These are phyloP conservation scores for Ammopiptanthus mongolicus DNA, from an alignment of 306 rosid species.

Conservation along the genomic window DNA sequence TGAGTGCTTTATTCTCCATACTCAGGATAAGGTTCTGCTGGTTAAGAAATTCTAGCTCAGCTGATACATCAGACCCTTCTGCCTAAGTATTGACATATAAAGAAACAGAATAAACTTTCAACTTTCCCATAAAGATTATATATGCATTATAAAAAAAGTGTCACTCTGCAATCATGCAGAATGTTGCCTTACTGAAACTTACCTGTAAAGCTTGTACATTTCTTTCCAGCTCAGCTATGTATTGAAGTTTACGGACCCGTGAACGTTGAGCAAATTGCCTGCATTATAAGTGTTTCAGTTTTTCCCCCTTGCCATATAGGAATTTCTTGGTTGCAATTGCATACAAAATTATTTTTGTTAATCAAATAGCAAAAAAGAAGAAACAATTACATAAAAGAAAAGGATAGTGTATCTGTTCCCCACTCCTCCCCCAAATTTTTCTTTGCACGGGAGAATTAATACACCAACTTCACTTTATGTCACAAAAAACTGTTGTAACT, in stretches of 20 bases:
- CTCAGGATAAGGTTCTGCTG: slow-evolving; percentile 85
- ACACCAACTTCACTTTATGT: not conserved
- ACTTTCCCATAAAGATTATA: slow-evolving; percentile 1
- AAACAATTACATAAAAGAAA: not conserved
- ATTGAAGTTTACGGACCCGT: slow-evolving; percentile 95
- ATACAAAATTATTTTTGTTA: not conserved
- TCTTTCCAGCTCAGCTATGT: slow-evolving; percentile 97
- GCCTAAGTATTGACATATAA: slow-evolving; percentile 45
- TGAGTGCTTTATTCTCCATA: slow-evolving; percentile 98
- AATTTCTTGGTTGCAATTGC: not conserved
- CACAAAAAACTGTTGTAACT: not conserved
- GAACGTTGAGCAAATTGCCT: slow-evolving; percentile 99
- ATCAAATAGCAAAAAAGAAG: not conserved
- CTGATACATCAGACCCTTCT: slow-evolving; percentile 91
- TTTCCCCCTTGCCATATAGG: not conserved
- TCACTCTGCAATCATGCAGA: not conserved
- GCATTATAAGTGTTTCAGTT: slow-evolving; percentile 34
- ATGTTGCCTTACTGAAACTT: slow-evolving; percentile 34
- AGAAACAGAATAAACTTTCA: slow-evolving; percentile 26
- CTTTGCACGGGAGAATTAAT: not conserved
- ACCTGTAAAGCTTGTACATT: slow-evolving; percentile 95
- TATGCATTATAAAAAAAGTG: not conserved
- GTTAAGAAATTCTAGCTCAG: slow-evolving; percentile 93
- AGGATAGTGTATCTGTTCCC: not conserved
- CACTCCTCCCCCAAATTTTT: not conserved